Evolutionary conservation across 1,139 yeast genomes (phyloP).

Genomic region (Sugiyamaella neomexicana): DNA sequence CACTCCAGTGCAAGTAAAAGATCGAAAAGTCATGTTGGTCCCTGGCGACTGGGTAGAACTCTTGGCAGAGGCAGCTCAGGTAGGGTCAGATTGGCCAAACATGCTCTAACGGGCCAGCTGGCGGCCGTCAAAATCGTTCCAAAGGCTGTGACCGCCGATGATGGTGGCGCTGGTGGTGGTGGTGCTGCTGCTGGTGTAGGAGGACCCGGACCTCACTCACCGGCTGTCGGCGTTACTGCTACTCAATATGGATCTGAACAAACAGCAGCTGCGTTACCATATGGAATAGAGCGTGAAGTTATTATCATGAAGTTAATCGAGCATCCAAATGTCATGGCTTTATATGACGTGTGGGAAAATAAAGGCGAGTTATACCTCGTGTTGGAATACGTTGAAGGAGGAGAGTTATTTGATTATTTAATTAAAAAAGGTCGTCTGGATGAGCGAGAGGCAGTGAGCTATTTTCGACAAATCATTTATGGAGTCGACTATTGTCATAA

Average conservation of each 20-base stretch:
- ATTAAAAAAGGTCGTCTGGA: conserved; percentile 86
- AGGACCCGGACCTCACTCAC: too few species aligned
- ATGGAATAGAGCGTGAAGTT: conserved; percentile 95
- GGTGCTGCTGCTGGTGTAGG: not conserved
- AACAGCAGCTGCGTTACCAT: conserved; percentile 67
- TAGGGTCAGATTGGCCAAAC: conserved; percentile 87
- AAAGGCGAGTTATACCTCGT: conserved; percentile 83
- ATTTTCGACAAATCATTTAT: conserved; percentile 86
- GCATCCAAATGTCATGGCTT: conserved; percentile 92
- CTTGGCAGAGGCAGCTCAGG: conserved; percentile 96
- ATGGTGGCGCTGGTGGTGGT: conserved; percentile 24
- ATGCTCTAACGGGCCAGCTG: conserved; percentile 75
- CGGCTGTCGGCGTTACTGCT: not conserved
- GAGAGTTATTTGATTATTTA: conserved; percentile 89
- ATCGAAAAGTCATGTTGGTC: conserved; percentile 80
- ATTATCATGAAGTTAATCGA: conserved; percentile 87
- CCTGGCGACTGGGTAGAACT: conserved; percentile 95
- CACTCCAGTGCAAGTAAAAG: conserved; percentile 48
- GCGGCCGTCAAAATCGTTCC: conserved; percentile 98
- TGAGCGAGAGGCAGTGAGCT: conserved; percentile 85
- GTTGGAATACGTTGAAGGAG: conserved; percentile 95
- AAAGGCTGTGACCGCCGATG: conserved; percentile 53
- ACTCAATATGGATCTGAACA: conserved; percentile 21
- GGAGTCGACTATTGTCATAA: conserved; percentile 95
- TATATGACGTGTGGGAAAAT: conserved; percentile 98